phyloP scores from a whole-genome alignment of 306 rosid species.

The Pterocarpus santalinus region DNA sequence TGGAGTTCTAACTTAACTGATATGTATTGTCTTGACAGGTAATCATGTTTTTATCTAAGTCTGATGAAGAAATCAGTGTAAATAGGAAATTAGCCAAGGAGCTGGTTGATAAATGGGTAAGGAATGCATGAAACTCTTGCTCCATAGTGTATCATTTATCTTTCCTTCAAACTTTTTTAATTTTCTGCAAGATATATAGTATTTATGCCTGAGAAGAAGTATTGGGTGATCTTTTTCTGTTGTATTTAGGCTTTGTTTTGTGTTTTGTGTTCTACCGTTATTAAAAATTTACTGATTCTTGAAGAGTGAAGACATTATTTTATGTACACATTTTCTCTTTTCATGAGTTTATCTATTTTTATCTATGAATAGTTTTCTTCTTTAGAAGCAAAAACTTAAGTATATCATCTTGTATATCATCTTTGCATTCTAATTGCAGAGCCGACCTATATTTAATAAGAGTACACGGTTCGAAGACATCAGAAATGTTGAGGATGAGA shows the following conservation, averaged over 20 bases:
- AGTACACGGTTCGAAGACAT: slow-evolving; percentile 98
- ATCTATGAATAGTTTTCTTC: neutral
- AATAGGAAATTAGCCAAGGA: slow-evolving; percentile 93
- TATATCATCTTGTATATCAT: neutral
- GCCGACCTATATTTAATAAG: slow-evolving; percentile 93
- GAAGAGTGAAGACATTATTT: neutral
- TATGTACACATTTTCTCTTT: neutral
- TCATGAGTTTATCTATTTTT: neutral
- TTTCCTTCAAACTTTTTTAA: neutral
- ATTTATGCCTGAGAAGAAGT: neutral
- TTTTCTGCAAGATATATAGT: neutral
- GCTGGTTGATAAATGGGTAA: slow-evolving; percentile 96
- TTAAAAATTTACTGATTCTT: neutral
- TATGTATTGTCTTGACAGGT: slow-evolving; percentile 63
- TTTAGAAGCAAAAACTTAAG: neutral
- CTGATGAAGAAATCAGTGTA: slow-evolving; percentile 87
- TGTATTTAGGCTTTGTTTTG: neutral
- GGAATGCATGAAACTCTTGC: slow-evolving; percentile 18
- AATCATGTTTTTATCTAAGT: slow-evolving; percentile 90
- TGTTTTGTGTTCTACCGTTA: slow-evolving; percentile 2
- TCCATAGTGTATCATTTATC: neutral
- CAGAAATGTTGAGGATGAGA: slow-evolving; percentile 81
- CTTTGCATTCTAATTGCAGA: slow-evolving; percentile 61
- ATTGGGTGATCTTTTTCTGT: neutral
- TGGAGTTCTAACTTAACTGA: slow-evolving; percentile 31